These are phyloP conservation scores for Ascocoryne sarcoides DNA, from an alignment of 2,329 filamentous ascomycete genomes.

Conservation along the genomic window DNA sequence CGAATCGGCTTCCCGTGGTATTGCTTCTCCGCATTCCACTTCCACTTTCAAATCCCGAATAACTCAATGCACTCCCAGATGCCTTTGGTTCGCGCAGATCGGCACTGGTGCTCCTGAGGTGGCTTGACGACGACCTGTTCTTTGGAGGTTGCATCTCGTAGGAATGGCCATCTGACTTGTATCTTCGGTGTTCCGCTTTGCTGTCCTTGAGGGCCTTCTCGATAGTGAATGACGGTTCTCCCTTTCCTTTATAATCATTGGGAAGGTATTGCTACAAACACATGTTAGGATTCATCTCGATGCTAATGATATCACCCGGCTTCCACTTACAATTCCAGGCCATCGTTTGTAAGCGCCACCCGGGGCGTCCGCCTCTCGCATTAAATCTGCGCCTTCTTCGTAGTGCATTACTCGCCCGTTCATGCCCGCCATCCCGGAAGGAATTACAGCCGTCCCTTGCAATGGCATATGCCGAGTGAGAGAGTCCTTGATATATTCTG, in stretches of 20 bases:
- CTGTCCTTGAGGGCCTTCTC: conserved; percentile 59
- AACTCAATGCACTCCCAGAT: conserved; percentile 5
- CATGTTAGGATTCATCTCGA: conserved; percentile 1
- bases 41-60: conserved; percentile 11
- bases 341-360: conserved; percentile 75
- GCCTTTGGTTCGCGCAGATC: too few relatives aligned
- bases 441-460: conserved; percentile 70
- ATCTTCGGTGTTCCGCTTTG: conserved; percentile 27
- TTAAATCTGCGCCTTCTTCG: conserved; percentile 77
- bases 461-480: conserved; percentile 67
- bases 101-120: conserved; percentile 30
- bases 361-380: conserved; percentile 58
- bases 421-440: conserved; percentile 60
- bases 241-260: conserved; percentile 74
- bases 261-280: conserved; percentile 53
- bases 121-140: conserved; percentile 32
- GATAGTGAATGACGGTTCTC: conserved; percentile 64
- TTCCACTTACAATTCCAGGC: conserved; percentile 57
- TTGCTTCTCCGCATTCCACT: conserved; percentile 19
- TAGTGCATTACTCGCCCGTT: conserved; percentile 68
- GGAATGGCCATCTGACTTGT: conserved; percentile 23
- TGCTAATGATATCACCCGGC: not conserved
- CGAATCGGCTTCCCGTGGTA: conserved; percentile 34
- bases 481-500: conserved; percentile 67
- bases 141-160: conserved; percentile 42